Conservation (phyloP, 768 basidiomycete genomes). For the Collybia sp. region DNA sequence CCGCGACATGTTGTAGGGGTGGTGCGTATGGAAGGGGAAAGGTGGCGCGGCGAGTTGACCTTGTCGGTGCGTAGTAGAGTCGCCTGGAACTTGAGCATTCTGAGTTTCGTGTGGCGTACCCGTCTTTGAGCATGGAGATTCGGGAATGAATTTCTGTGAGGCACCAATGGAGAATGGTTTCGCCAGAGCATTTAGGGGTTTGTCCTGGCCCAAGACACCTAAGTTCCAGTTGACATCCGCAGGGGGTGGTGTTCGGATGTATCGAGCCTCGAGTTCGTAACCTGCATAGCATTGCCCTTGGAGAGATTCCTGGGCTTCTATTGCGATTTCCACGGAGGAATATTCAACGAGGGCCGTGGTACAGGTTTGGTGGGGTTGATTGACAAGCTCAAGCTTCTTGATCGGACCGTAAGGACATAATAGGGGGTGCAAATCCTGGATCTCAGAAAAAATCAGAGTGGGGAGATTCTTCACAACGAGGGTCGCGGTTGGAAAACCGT, state of each 20-base stretch:
- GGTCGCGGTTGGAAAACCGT: conserved; percentile 38
- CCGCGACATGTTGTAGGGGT: no score
- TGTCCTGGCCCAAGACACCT: no score
- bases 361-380: conserved; percentile 31
- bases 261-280: conserved; percentile 29
- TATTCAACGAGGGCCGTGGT: conserved; percentile 66
- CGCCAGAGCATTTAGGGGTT: no score
- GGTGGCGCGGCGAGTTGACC: no score
- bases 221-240: conserved; percentile 4
- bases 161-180: no score
- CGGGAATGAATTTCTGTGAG: no score
- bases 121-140: no score
- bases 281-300: conserved; percentile 60
- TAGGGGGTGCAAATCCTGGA: conserved; percentile 66
- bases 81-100: no score
- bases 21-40: no score
- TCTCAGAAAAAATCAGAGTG: conserved; percentile 59
- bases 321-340: conserved; percentile 43
- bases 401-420: conserved; percentile 69
- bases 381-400: conserved; percentile 52
- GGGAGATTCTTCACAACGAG: conserved; percentile 66
- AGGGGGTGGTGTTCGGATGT: conserved; percentile 20
- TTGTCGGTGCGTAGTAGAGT: no score
- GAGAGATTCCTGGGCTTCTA: conserved; percentile 60
- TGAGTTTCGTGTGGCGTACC: no score